Percentiles rank a stretch among this genome's conserved stretches.
Evolutionary conservation across 2,329 filamentous ascomycete species (phyloP).

Genomic region (Myriosclerotinia duriaeana): DNA sequence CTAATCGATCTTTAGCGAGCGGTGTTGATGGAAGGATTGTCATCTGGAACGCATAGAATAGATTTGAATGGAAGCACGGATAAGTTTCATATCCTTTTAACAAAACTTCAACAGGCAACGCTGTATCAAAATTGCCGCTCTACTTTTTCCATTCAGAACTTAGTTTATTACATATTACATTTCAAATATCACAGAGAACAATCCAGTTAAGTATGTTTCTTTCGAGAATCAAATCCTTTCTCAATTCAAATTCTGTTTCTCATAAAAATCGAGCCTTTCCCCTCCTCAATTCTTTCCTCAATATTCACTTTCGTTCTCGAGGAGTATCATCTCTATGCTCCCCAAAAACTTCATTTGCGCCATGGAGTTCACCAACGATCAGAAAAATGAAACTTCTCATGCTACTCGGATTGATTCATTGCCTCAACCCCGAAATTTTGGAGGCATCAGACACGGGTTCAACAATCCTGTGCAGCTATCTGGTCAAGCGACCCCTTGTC

Average conservation of each 20-base stretch:
- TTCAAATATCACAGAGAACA: constrained; percentile 21
- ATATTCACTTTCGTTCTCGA: neutral
- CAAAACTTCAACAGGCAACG: constrained; percentile 5
- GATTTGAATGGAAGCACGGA: constrained; percentile 26
- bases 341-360: neutral
- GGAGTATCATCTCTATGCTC: neutral
- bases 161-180: constrained; percentile 11
- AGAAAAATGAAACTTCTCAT: neutral
- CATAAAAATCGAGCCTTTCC: neutral
- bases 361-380: constrained; percentile 12
- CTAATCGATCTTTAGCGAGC: constrained; percentile 56
- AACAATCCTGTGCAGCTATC: constrained; percentile 9
- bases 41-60: constrained; percentile 65
- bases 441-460: constrained; percentile 24
- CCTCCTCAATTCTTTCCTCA: neutral
- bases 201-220: constrained; percentile 22
- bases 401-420: neutral
- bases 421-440: constrained; percentile 17
- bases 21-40: constrained; percentile 82
- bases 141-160: constrained; percentile 12
- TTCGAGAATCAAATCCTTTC: constrained; percentile 11
- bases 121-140: neutral
- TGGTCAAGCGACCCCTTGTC: constrained; percentile 6
- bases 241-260: neutral
- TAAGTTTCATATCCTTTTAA: constrained; percentile 21